These are phyloP conservation scores for Scutellaria minor DNA, from an alignment of 257 asterid species.

Conservation along the genomic window DNA sequence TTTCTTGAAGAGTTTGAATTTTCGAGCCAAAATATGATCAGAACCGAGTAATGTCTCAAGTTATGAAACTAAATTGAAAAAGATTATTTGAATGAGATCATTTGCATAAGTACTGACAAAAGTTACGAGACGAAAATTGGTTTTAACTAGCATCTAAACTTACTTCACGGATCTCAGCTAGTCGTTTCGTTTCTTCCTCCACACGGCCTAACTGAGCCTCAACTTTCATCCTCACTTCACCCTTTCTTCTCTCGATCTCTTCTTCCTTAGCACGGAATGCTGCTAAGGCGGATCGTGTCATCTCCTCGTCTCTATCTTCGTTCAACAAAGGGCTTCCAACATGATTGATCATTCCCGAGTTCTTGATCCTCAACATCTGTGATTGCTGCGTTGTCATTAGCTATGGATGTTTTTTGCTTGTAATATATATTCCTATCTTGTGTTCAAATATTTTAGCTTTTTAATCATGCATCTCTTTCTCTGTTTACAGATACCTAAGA, in stretches of 20 bases:
- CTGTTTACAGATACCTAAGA: constrained; percentile 51
- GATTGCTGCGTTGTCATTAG: constrained; percentile 53
- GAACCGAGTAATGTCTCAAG: too few species aligned
- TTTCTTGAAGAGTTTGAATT: too few species aligned
- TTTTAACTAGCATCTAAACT: neutral
- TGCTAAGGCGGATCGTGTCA: constrained; percentile 70
- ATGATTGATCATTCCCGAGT: constrained; percentile 52
- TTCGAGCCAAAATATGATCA: too few species aligned
- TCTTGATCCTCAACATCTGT: constrained; percentile 50
- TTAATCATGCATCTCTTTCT: constrained; percentile 45
- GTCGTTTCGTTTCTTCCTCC: constrained; percentile 76
- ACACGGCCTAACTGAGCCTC: constrained; percentile 84
- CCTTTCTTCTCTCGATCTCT: constrained; percentile 80
- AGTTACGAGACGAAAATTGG: too few species aligned
- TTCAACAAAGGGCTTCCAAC: constrained; percentile 52
- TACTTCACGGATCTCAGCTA: constrained; percentile 86
- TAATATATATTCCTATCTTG: neutral
- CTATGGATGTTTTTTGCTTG: neutral
- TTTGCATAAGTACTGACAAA: too few species aligned
- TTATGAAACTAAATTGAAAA: too few species aligned
- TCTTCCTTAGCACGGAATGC: constrained; percentile 81
- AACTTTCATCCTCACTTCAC: constrained; percentile 63
- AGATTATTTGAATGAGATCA: too few species aligned
- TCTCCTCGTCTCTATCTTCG: constrained; percentile 82
- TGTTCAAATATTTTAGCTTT: constrained; percentile 28